Base-by-base conservation (phyloP, 2,329 filamentous ascomycete genomes). In the Pestalotiopsis sp. region DNA sequence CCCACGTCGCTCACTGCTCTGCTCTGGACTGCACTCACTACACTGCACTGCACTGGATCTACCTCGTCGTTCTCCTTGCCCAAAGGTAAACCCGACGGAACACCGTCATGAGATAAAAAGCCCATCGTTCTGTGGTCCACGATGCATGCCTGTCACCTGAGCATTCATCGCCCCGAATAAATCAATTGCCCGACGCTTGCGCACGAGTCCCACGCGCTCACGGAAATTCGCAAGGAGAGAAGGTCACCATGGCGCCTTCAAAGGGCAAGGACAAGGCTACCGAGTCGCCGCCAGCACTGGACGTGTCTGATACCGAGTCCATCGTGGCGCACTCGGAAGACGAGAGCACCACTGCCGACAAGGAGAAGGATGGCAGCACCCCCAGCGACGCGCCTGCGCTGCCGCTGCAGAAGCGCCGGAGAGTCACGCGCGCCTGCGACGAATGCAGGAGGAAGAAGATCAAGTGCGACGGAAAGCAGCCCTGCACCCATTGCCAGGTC, bases 401-500 rank as follows among this genome's bases (percentile, higher is more conserved):
- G 73, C 92, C 91, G 14, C 85, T 92, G 69, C 92, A 94, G 77
- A 95, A 95, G 78, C 87, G 93, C 70, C 86, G 92, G 67, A 87
- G 93, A 76, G 93, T 95, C 59, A 95, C 92, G 23, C 86, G 93
- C 74, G 93, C 93, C 56, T 95, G 93, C 80, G 93, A 94, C 75
- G 92, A 67, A 45, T 69, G 68, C 20, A 64, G 68, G 31, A 69
- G 92, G 73, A 95, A 95, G 80, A 95, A 95, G 81, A 95, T 95
- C 76, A 95, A 95, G 79, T 95, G 92, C 75, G 92, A 95, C 78
- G 93, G 92, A 73, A 94, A 94, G 80, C 92, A 95, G 78, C 93
- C 93, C 11, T 96, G 93, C 81, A 98, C 95, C 0, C 96, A 98
- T 81, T 99, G 96, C 80, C 97, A 95, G 12, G 94, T 98, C 64